phyloP scores from a whole-genome alignment of 2,329 filamentous ascomycete species.

The Colletotrichum endophyticum region DNA sequence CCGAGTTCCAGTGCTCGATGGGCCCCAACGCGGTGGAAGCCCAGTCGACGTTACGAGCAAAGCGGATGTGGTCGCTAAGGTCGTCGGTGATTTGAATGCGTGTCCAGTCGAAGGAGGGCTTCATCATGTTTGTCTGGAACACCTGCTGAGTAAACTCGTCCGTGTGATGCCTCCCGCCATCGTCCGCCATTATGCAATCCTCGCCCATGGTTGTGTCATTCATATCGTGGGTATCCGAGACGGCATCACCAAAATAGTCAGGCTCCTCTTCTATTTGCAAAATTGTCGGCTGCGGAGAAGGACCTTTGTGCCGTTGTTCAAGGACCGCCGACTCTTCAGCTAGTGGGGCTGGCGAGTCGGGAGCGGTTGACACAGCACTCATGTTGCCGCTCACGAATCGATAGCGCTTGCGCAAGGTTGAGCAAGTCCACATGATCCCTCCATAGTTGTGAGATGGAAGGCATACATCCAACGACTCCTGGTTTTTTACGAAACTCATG shows the following conservation, averaged over 20 bases:
- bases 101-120: conserved; percentile 81
- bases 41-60: conserved; percentile 77
- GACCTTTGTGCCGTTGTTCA: conserved; percentile 38
- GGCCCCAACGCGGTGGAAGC: conserved; percentile 74
- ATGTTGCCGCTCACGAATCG: conserved; percentile 69
- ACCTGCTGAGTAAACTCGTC: conserved; percentile 49
- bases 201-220: conserved; percentile 23
- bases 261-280: conserved; percentile 35
- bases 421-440: conserved; percentile 72
- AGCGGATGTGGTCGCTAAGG: conserved; percentile 73
- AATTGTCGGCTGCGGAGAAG: conserved; percentile 39
- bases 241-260: conserved; percentile 49
- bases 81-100: conserved; percentile 66
- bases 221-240: conserved; percentile 9
- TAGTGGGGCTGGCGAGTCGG: conserved; percentile 43
- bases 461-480: conserved; percentile 56
- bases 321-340: conserved; percentile 37
- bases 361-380: conserved; percentile 35
- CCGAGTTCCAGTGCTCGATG: conserved; percentile 72
- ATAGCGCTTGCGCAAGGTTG: conserved; percentile 70
- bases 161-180: conserved; percentile 34
- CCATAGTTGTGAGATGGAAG: conserved; percentile 65
- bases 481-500: conserved; percentile 57
- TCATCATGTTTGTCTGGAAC: conserved; percentile 37
- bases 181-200: conserved; percentile 30